phyloP scores from a whole-genome alignment of 805 yeast species.

The Metschnikowia lochheadii region DNA sequence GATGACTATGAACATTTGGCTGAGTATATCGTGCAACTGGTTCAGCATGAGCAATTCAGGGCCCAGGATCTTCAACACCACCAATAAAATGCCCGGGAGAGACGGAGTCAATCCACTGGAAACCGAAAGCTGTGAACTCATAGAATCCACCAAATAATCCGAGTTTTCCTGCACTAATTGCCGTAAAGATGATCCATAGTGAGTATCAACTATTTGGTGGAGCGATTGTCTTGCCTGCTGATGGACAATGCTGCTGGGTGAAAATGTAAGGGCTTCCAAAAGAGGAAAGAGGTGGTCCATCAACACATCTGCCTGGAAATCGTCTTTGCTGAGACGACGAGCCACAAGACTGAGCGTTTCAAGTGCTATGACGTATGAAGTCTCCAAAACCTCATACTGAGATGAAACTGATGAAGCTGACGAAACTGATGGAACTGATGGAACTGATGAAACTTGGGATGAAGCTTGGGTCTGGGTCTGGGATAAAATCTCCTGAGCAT shows the following conservation, averaged over 20 bases:
- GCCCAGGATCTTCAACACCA: conserved; percentile 70
- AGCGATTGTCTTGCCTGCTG: conserved; percentile 56
- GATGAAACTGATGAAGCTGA: too few relatives aligned
- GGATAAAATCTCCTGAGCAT: conserved; percentile 42
- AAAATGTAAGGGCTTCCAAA: conserved; percentile 64
- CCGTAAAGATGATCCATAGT: conserved; percentile 51
- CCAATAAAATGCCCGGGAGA: conserved; percentile 63
- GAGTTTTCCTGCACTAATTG: conserved; percentile 59
- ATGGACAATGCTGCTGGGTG: conserved; percentile 40
- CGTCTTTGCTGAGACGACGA: conserved; percentile 19
- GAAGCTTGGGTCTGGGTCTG: conserved; percentile 13
- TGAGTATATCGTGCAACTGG: conserved; percentile 68
- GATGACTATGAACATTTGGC: conserved; percentile 68
- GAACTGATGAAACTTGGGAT: neutral
- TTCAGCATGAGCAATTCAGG: conserved; percentile 47
- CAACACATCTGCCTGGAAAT: conserved; percentile 48
- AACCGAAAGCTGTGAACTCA: conserved; percentile 66
- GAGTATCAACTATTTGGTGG: conserved; percentile 43
- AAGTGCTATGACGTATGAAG: conserved; percentile 39
- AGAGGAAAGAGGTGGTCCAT: conserved; percentile 71
- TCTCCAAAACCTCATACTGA: conserved; percentile 15
- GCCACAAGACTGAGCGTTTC: conserved; percentile 40
- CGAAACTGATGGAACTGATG: too few relatives aligned
- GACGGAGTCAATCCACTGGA: conserved; percentile 68
- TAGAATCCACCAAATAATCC: conserved; percentile 76